Evolutionary conservation across 2,329 filamentous ascomycete species (phyloP).

Genomic region (Xylariaceae sp.): DNA sequence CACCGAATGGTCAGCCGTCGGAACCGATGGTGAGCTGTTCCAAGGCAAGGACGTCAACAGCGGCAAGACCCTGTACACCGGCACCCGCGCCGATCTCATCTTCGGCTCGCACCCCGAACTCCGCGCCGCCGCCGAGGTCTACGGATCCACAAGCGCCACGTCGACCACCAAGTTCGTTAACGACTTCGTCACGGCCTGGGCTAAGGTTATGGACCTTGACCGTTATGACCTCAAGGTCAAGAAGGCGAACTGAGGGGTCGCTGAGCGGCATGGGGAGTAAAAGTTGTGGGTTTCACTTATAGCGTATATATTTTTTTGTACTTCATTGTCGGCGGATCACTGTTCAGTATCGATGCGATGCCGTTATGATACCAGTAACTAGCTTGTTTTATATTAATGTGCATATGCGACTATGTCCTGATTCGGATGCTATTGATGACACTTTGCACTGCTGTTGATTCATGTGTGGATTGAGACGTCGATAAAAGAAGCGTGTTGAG

Average conservation of each 20-base stretch:
- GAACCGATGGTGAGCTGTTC: slow-evolving; percentile 51
- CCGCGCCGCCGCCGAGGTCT: slow-evolving; percentile 65
- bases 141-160: slow-evolving; percentile 50
- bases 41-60: slow-evolving; percentile 63
- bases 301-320: no score
- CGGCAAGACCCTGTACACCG: slow-evolving; percentile 64
- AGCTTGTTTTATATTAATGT: no score
- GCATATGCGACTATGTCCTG: no score
- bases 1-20: slow-evolving; percentile 58
- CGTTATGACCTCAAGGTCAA: slow-evolving; percentile 54
- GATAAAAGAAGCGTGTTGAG: no score
- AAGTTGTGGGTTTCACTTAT: no score
- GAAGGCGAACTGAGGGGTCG: not conserved
- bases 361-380: no score
- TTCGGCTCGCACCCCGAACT: slow-evolving; percentile 70
- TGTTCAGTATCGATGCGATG: no score
- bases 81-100: slow-evolving; percentile 63
- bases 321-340: no score
- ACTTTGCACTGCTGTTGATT: no score
- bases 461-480: no score
- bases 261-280: no score
- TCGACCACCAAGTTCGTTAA: slow-evolving; percentile 59
- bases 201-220: slow-evolving; percentile 70
- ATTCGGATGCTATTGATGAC: no score
- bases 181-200: slow-evolving; percentile 68